These are phyloP conservation scores for Paracoccidioides lutzii DNA, from an alignment of 2,329 filamentous ascomycete genomes.

Conservation along the genomic window DNA sequence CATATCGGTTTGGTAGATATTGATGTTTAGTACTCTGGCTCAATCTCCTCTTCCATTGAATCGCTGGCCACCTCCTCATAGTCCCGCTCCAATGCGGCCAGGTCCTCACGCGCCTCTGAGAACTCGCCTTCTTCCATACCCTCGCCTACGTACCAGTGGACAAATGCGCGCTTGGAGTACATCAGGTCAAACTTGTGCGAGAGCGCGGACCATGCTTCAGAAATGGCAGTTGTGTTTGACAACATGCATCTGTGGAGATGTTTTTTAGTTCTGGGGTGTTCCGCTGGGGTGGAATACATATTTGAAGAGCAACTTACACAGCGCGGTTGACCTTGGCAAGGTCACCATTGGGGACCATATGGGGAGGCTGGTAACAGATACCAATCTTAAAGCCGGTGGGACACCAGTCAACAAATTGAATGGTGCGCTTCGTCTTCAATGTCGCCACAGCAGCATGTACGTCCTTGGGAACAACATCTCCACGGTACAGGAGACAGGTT, in stretches of 20 bases:
- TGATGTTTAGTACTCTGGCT: slow-evolving; percentile 72
- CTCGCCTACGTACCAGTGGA: slow-evolving; percentile 99
- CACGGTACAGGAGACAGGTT: slow-evolving; percentile 93
- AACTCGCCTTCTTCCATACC: slow-evolving; percentile 99
- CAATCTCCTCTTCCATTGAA: slow-evolving; percentile 72
- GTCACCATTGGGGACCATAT: slow-evolving; percentile 92
- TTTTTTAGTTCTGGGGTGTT: slow-evolving; percentile 17
- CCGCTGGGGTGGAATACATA: background rate
- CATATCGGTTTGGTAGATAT: background rate
- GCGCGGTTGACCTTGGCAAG: slow-evolving; percentile 96
- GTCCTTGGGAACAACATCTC: slow-evolving; percentile 95
- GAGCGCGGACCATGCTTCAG: slow-evolving; percentile 93
- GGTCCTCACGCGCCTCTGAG: slow-evolving; percentile 95
- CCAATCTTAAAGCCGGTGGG: slow-evolving; percentile 99
- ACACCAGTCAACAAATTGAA: slow-evolving; percentile 99
- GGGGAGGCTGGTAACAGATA: slow-evolving; percentile 98
- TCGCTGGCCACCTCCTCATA: slow-evolving; percentile 98
- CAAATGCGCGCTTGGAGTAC: slow-evolving; percentile 99
- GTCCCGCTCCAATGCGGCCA: slow-evolving; percentile 93
- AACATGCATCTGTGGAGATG: slow-evolving; percentile 67
- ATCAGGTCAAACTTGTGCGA: slow-evolving; percentile 99
- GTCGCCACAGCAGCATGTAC: slow-evolving; percentile 83
- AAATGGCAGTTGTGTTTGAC: slow-evolving; percentile 84
- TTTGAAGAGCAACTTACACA: slow-evolving; percentile 53
- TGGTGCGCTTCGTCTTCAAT: slow-evolving; percentile 98